A percentile compares a stretch with the other conserved stretches of the same genome.
These are phyloP conservation scores for Xylaria sp. DNA, from an alignment of 2,329 filamentous ascomycete genomes.

Conservation along the genomic window DNA sequence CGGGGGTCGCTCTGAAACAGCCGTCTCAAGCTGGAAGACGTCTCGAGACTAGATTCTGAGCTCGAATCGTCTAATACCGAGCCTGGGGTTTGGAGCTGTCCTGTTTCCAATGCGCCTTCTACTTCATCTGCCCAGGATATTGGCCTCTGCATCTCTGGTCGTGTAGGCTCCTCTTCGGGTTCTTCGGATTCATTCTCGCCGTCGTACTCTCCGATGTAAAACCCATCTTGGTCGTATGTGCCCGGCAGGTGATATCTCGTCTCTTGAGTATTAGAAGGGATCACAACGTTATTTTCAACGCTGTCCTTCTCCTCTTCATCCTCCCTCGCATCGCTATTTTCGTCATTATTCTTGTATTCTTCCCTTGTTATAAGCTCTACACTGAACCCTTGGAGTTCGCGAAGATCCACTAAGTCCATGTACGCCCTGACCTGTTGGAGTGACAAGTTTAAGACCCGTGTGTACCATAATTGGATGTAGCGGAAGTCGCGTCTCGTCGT, in stretches of 20 bases:
- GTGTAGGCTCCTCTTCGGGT: neutral
- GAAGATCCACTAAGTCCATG: neutral
- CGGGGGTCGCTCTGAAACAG: neutral
- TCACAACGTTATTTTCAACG: no score
- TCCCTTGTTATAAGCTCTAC: neutral
- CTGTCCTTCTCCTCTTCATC: neutral
- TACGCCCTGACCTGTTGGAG: neutral
- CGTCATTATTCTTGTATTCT: neutral
- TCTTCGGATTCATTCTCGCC: neutral
- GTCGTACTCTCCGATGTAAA: neutral
- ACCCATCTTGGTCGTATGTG: neutral
- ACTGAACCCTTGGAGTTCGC: constrained; percentile 18
- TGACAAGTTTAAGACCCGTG: neutral
- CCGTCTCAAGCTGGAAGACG: neutral
- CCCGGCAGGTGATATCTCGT: neutral
- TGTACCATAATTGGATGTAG: constrained; percentile 7
- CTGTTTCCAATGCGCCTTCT: neutral
- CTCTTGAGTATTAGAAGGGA: no score
- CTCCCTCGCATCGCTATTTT: no score
- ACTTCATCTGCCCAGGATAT: neutral
- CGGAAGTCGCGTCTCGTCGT: neutral
- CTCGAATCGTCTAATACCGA: neutral
- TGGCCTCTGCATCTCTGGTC: neutral
- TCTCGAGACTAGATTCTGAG: neutral
- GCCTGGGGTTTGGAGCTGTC: no score